phyloP scores from a whole-genome alignment of 306 rosid genomes.

The Acacia acuminata region DNA sequence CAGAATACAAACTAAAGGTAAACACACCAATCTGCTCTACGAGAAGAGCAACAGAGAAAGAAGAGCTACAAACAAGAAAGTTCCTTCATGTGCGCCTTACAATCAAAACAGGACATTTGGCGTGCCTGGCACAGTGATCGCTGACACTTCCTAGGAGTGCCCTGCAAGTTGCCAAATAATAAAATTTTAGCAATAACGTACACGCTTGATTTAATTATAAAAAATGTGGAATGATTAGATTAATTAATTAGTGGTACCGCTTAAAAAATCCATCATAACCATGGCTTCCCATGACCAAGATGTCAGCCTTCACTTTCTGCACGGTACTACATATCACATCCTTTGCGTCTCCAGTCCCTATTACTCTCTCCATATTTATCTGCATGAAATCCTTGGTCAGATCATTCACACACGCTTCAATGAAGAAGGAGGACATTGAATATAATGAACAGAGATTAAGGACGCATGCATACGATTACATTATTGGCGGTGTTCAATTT shows the following conservation, averaged over 20 bases:
- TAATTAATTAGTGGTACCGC: slow-evolving; percentile 42
- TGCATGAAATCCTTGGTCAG: slow-evolving; percentile 33
- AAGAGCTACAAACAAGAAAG: background rate
- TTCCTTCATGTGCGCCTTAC: slow-evolving; percentile 51
- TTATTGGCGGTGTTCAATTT: slow-evolving; percentile 28
- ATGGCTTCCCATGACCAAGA: slow-evolving; percentile 88
- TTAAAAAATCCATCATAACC: slow-evolving; percentile 86
- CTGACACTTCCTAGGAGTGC: slow-evolving; percentile 87
- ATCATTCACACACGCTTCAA: background rate
- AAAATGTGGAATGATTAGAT: background rate
- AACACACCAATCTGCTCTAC: background rate
- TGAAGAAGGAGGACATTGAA: background rate
- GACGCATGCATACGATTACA: slow-evolving; percentile 18
- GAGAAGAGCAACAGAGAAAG: background rate
- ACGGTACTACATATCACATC: slow-evolving; percentile 72
- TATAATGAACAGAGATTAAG: background rate
- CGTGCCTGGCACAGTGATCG: slow-evolving; percentile 73
- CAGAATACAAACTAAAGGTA: background rate
- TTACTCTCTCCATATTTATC: slow-evolving; percentile 59
- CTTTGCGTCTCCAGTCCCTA: slow-evolving; percentile 78
- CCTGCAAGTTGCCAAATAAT: slow-evolving; percentile 40
- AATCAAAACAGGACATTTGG: slow-evolving; percentile 75
- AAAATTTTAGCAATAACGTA: background rate
- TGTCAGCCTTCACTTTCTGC: slow-evolving; percentile 62
- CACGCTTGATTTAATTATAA: background rate